Evolutionary conservation across 2,329 filamentous ascomycete genomes (phyloP), one percentile per base, ranked within the genome.

Genomic region (Xylariaceae sp.): DNA sequence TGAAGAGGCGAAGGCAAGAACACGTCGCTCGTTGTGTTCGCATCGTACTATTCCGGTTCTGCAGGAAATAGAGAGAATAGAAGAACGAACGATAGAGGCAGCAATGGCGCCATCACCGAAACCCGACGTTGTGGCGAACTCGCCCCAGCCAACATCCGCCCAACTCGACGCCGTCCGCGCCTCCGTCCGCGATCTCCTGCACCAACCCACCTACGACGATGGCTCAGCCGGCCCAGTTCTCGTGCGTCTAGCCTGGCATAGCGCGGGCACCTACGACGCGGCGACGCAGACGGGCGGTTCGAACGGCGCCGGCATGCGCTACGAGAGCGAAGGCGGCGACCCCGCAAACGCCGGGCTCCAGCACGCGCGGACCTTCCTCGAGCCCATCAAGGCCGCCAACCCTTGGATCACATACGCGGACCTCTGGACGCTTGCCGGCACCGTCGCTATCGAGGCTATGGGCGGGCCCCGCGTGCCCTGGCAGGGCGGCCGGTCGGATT

Each of bases 361-460:
- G 53, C 78, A 86, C 69, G 84, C 83, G 18, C 82, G 84, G 13
- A 79, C 82, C 34, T 87, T 87, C 71, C 79, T 88, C 61, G 84
- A 87, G 66, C 82, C 84, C 4, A 72, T 87, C 62, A 87, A 87
- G 69, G 71, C 72, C 17, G 76, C 76, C 51, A 80, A 86, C 68
- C 76, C 82, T 2, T 87, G 83, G 84, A 83, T 87, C 68, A 86
- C 84, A 30, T 87, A 87, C 71, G 77, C 84, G 2, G 84, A 88
- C 67, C 76, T 88, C 4, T 87, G 84, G 84, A 87, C 84, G 3
- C 74, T 88, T 37, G 83, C 83, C 0, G 83, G 81, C 50, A 78
- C 80, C 1, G 80, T 83, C 0, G 84, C 84, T 2, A 78, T 87
- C 68, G 71, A 79, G 64, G 81, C 81, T 60, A 82, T 87, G 80